Percentiles rank a stretch among this genome's conserved stretches.
Conservation (phyloP, 2,329 filamentous ascomycete genomes). For the Xylaria arbuscula region DNA sequence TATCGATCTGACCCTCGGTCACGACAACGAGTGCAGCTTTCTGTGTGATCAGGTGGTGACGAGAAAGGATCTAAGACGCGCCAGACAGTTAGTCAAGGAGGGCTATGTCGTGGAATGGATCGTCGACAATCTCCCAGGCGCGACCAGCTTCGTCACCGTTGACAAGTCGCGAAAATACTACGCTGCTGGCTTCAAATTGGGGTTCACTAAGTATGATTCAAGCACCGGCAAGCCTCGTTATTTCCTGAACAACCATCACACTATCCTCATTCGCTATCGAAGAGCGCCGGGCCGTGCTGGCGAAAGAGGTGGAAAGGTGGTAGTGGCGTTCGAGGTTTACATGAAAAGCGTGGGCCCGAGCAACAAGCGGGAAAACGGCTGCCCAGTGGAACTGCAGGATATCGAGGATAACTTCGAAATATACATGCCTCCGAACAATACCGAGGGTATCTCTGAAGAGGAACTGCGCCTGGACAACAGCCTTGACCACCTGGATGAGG, state of each 20-base stretch:
- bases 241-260: constrained; percentile 89
- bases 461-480: constrained; percentile 70
- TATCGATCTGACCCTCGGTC: constrained; percentile 81
- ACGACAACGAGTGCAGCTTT: constrained; percentile 77
- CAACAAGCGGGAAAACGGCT: constrained; percentile 71
- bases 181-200: constrained; percentile 88
- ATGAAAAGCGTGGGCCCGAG: constrained; percentile 79
- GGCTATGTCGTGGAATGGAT: constrained; percentile 95
- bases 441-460: constrained; percentile 58
- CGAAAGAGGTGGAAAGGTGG: constrained; percentile 77
- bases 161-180: constrained; percentile 90
- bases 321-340: constrained; percentile 92
- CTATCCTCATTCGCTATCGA: constrained; percentile 83
- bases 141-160: constrained; percentile 87
- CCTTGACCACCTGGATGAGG: constrained; percentile 63
- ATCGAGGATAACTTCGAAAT: constrained; percentile 75
- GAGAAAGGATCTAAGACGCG: constrained; percentile 72
- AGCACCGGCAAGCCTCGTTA: constrained; percentile 70
- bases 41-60: constrained; percentile 77
- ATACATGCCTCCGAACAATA: constrained; percentile 71
- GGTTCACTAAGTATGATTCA: constrained; percentile 75
- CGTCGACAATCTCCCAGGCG: constrained; percentile 88
- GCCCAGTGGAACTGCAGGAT: constrained; percentile 73
- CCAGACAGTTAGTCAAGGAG: constrained; percentile 77
- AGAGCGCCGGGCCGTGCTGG: constrained; percentile 75